Conservation (phyloP, 495 filamentous ascomycete species). For the Hypoxylon crocopeplum region DNA sequence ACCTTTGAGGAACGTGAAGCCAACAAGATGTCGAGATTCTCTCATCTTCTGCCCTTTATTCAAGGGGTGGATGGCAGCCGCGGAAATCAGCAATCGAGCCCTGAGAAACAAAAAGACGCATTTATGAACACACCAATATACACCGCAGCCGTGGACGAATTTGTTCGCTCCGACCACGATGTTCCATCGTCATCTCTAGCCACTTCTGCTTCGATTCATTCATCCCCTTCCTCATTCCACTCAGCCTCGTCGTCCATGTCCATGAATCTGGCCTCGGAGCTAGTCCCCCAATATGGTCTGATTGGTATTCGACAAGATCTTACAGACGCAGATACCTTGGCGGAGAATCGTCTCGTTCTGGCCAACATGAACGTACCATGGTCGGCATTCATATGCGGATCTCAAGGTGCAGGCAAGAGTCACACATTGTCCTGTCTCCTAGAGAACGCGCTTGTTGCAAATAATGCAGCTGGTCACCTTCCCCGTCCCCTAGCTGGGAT, state of each 20-base stretch:
- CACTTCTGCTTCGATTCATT: no score
- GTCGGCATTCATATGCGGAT: constrained; percentile 69
- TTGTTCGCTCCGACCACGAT: background rate
- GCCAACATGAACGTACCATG: constrained; percentile 63
- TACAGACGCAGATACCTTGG: no score
- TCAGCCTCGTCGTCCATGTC: no score
- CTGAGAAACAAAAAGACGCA: background rate
- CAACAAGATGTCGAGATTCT: background rate
- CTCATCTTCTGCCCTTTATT: background rate
- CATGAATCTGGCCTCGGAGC: no score
- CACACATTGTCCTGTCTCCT: constrained; percentile 68
- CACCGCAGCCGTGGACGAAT: background rate
- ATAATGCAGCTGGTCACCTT: constrained; percentile 2
- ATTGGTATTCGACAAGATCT: constrained; percentile 4
- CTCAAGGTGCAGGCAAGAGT: constrained; percentile 69
- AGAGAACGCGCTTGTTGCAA: constrained; percentile 56
- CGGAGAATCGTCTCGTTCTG: constrained; percentile 52
- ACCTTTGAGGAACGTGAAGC: no score
- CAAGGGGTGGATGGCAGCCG: background rate
- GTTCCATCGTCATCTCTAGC: no score
- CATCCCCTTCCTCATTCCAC: no score
- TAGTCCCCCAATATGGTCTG: constrained; percentile 31
- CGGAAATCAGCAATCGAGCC: no score
- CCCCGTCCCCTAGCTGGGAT: constrained; percentile 57
- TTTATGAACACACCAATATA: constrained; percentile 5